Evolutionary conservation across 2,329 filamentous ascomycete genomes (phyloP), one percentile per base, ranked within the genome.

Genomic region (Neodidymelliopsis sp.): DNA sequence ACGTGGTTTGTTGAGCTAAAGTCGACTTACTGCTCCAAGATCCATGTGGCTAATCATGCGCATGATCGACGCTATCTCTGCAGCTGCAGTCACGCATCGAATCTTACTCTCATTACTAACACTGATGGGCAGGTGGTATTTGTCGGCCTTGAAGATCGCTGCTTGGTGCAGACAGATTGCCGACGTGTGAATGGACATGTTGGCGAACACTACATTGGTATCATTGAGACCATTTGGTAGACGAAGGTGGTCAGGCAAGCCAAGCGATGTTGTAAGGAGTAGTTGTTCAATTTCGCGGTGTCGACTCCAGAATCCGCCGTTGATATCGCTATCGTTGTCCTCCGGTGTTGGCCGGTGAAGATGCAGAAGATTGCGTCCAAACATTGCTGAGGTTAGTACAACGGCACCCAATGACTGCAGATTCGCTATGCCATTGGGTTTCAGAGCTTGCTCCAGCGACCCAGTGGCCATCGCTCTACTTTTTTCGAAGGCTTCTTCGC

Each of bases 111-210:
- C 93, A 1, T 89, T 85, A 56, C 89, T 87, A 35, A 97, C 87
- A 13, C 88, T 86, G 1, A 82, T 77, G 0, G 90, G 86, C 53
- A 97, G 77, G 42, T 85, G 84, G 72, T 96, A 88, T 74, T 91
- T 94, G 64, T 97, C 93, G 0, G 92, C 91, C 70, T 97, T 97
- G 81, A 93, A 97, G 15, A 99, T 97, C 19, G 94, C 94, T 2
- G 93, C 94, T 75, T 99, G 94, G 66, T 99, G 94, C n/a, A 99
- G 78, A 71, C 93, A 97, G 43, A 99, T 97, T 1, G 91, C 91
- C 1, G 92, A 96, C 0, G 94, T 96, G 70, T 97, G 92, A 23
- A 99, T 91, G 67, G 90, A 91, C 91, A 99, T 96, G 65, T 97
- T 97, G 48, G 89, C 85, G 70, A 97, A 97, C 4, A 97, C 85